These are phyloP conservation scores for Cladorrhinum sp. DNA, from an alignment of 2,329 filamentous ascomycete genomes.

Conservation along the genomic window DNA sequence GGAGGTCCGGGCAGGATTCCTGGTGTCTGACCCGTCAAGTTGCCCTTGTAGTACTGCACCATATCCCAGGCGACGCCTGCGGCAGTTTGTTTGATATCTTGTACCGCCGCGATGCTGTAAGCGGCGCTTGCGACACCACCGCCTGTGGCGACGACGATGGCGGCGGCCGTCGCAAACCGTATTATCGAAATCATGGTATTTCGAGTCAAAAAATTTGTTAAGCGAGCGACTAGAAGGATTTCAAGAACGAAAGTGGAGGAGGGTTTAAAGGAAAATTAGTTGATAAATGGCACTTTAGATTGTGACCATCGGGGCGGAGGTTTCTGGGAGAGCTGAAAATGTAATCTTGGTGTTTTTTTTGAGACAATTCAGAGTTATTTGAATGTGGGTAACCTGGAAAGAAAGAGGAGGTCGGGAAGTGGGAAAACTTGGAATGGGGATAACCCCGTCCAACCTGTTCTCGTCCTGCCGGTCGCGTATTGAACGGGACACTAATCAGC, in stretches of 20 bases:
- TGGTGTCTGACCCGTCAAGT: conserved; percentile 42
- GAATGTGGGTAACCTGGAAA: not conserved
- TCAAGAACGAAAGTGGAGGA: conserved; percentile 5
- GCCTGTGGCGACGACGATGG: conserved; percentile 8
- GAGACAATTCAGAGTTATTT: conserved; percentile 1
- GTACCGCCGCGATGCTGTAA: conserved; percentile 26
- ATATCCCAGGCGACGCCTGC: conserved; percentile 43
- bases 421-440: conserved; percentile 16
- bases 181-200: conserved; percentile 21
- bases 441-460: not conserved
- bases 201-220: not conserved
- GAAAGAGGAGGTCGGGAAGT: conserved; percentile 6
- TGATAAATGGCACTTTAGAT: conserved; percentile 4
- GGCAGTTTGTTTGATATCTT: conserved; percentile 39
- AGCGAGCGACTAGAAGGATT: conserved; percentile 24
- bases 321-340: not conserved
- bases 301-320: conserved; percentile 12
- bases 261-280: conserved; percentile 8
- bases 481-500: not conserved
- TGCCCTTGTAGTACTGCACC: conserved; percentile 46
- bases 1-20: conserved; percentile 50
- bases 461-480: not conserved
- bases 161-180: conserved; percentile 17
- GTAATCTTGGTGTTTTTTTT: not conserved
- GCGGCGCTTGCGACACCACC: conserved; percentile 21